Evolutionary conservation across 1,284 basidiomycete genomes (phyloP), one percentile per base, ranked within the genome.

Genomic region (Trametes versicolor): DNA sequence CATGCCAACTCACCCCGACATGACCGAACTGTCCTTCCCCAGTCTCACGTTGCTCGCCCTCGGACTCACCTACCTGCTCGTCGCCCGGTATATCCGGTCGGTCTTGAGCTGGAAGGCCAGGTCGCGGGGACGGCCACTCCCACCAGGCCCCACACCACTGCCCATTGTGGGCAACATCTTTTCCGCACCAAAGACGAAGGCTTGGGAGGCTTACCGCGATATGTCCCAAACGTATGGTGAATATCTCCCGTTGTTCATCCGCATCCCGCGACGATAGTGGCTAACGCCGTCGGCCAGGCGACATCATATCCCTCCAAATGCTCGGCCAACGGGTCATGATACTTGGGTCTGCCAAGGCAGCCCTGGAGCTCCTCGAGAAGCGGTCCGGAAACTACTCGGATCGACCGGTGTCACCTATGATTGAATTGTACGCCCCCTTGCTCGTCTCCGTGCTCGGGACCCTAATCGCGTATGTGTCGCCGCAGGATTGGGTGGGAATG

Each of bases 291-390:
- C 36, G 12, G 8, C 15, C 32, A 74, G 72, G 71, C 25, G 67
- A 72, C n/a, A 51, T 73, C 21, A 51, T 74, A 2, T 65, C 63
- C 50, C 51, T 70, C 21, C 62, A 58, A 17, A 50, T 70, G 5
- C 62, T 73, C 15, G 70, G 71, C 1, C 56, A 57, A 19, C 39
- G 65, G 13, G 47, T 70, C 19, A 36, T 65, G 36, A 47, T 65
- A n/a, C 58, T 71, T 23, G 65, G 65, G 29, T 59, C 55, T 17
- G 49, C 37, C 4, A 64, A 69, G 39, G 66, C 58, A 4, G 65
- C 60, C 0, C 47, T 57, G 13, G 71, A 73, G 27, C 58, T 74
- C 8, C 67, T 74, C 34, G 71, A 73, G 36, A 72, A 73, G 60
- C 65, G 67, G 13, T 68, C 70, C 27, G 60, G 69, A n/a, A 70